Evolutionary conservation across 2,329 filamentous ascomycete genomes (phyloP), one percentile per base, ranked within the genome.

Genomic region (Cladosporium sphaerospermum): DNA sequence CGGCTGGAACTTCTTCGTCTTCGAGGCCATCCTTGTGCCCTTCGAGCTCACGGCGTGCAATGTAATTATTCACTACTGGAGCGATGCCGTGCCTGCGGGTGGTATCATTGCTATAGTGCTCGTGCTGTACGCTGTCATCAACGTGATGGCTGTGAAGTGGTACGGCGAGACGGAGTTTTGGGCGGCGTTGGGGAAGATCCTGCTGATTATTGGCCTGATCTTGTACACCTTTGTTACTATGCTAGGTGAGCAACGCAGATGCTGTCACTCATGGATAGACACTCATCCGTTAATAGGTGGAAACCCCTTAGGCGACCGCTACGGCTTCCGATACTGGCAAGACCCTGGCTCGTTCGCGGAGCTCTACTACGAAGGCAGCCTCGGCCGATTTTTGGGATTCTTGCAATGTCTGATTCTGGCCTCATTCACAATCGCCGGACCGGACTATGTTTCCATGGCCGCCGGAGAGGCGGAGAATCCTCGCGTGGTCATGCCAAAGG

Each of bases 161-260:
- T 90, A 88, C 54, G 86, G 86, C 42, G 86, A 89, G 69, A 80
- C 83, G 0, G 88, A 93, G 65, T 93, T 95, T 63, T 80, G 80
- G 72, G 81, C 57, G 11, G 56, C 58, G 9, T 34, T 61, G 84
- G 16, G 71, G 54, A 75, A 90, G 66, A 79, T 89, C 2, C 61
- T 90, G 2, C 76, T 90, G 47, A 87, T 88, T 55, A 69, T 89
- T 34, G 85, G 81, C 1, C 75, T 92, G 47, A 78, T 91, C 59
- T 62, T 82, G 57, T 91, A 88, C 71, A 92, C 89, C 2, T 89
- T 95, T 63, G 78, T 95, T 58, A 82, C 83, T 58, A 92, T 93
- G 84, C 72, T 93, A 1, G 89, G 47, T 51, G 34, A n/a, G n/a
- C n/a, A n/a, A n/a, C n/a, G n/a, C n/a, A n/a, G n/a, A n/a, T n/a